Conservation (phyloP, 1,139 yeast species). For the Pichia sp. region DNA sequence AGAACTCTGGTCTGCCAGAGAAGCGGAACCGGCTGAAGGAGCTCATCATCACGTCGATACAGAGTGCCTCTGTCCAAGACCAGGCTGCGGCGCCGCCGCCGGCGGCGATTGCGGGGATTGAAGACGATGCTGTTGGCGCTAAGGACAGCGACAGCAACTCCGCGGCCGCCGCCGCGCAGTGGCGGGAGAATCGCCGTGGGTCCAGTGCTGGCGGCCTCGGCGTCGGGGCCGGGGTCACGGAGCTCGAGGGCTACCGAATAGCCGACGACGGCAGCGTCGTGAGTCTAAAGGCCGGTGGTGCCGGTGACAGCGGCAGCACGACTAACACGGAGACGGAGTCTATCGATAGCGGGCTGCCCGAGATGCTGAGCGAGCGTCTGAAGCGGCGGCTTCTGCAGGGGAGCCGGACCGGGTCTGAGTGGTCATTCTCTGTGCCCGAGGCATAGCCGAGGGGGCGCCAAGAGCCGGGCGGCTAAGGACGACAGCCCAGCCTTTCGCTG, state of each 20-base stretch:
- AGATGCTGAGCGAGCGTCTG: conserved; percentile 29
- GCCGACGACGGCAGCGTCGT: conserved; percentile 13
- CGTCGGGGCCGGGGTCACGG: background rate
- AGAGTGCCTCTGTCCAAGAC: conserved; percentile 7
- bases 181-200: background rate
- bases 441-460: background rate
- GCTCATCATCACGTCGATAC: conserved; percentile 14
- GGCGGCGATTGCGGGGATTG: background rate
- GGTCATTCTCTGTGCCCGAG: background rate
- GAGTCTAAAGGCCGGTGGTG: background rate
- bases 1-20: conserved; percentile 64
- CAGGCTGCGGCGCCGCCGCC: background rate
- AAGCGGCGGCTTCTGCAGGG: conserved; percentile 25
- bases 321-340: background rate
- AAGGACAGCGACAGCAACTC: background rate
- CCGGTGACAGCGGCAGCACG: background rate
- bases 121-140: background rate
- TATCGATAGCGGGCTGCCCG: conserved; percentile 7
- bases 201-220: background rate
- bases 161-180: background rate
- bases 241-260: conserved; percentile 11
- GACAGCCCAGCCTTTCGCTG: too few species aligned
- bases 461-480: too few species aligned
- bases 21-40: conserved; percentile 26
- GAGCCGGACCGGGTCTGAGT: conserved; percentile 12